Evolutionary conservation across 2,329 filamentous ascomycete species (phyloP).

Genomic region (Pyrenochaeta sp.): DNA sequence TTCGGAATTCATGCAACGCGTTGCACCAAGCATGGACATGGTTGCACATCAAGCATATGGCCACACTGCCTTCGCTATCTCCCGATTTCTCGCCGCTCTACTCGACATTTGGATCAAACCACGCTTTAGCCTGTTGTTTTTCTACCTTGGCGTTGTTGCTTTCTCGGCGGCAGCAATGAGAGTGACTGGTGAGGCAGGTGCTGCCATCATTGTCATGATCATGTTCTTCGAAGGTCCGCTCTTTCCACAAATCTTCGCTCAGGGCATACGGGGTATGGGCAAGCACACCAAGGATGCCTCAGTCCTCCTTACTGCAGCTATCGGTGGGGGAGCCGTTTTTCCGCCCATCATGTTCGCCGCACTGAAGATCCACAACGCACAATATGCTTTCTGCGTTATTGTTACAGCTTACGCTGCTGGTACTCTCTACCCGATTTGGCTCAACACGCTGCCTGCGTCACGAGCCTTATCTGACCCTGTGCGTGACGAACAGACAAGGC

Average conservation of each 20-base stretch:
- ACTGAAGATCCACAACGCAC: constrained; percentile 47
- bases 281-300: constrained; percentile 66
- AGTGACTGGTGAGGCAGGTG: constrained; percentile 47
- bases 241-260: constrained; percentile 67
- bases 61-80: constrained; percentile 66
- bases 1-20: constrained; percentile 52
- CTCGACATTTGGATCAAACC: constrained; percentile 65
- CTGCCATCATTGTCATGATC: constrained; percentile 60
- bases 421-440: constrained; percentile 62
- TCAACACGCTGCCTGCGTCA: constrained; percentile 59
- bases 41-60: constrained; percentile 61
- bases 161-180: constrained; percentile 63
- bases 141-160: constrained; percentile 62
- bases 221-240: constrained; percentile 69
- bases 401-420: constrained; percentile 62
- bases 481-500: constrained; percentile 40
- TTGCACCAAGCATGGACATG: constrained; percentile 49
- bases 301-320: constrained; percentile 62
- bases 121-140: constrained; percentile 64
- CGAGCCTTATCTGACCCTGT: constrained; percentile 62
- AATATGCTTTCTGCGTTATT: constrained; percentile 63
- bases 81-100: constrained; percentile 65
- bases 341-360: constrained; percentile 64
- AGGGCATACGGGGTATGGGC: constrained; percentile 66
- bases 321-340: constrained; percentile 64